A percentile compares a stretch with the other conserved stretches of the same genome.
phyloP scores from a whole-genome alignment of 2,329 filamentous ascomycete genomes.

The Achaetomium macrosporum region DNA sequence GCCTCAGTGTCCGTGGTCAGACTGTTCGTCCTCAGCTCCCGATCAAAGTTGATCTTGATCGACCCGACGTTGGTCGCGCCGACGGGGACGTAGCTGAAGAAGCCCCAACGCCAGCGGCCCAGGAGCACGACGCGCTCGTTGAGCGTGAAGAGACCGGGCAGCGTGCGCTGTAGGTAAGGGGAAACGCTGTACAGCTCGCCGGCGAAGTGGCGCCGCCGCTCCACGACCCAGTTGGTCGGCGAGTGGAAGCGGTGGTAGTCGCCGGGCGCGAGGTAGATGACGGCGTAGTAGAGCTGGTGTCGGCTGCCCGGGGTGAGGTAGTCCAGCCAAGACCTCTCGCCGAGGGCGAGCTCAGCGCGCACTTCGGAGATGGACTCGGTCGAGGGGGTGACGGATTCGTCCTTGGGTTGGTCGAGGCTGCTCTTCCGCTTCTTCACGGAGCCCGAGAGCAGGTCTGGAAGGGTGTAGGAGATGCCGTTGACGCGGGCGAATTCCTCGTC shows the following conservation, averaged over 20 bases:
- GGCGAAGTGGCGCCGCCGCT: conserved; percentile 91
- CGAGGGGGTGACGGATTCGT: conserved; percentile 66
- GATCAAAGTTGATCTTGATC: conserved; percentile 95
- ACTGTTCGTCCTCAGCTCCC: conserved; percentile 87
- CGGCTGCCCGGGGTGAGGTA: conserved; percentile 55
- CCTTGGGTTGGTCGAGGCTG: conserved; percentile 47
- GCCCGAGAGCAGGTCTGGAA: conserved; percentile 84
- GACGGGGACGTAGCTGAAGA: conserved; percentile 94
- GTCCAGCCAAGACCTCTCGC: conserved; percentile 65
- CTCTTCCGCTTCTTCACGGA: conserved; percentile 36
- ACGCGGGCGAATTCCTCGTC: conserved; percentile 91
- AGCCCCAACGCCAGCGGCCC: conserved; percentile 92
- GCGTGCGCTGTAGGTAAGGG: conserved; percentile 85
- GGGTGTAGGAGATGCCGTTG: conserved; percentile 92
- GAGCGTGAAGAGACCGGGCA: conserved; percentile 90
- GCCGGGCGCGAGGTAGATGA: conserved; percentile 92
- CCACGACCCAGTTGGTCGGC: conserved; percentile 89
- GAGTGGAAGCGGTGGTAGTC: conserved; percentile 99
- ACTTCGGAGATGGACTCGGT: conserved; percentile 77
- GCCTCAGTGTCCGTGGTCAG: conserved; percentile 88
- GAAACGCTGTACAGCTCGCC: conserved; percentile 94
- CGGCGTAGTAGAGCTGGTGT: conserved; percentile 82
- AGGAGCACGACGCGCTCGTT: conserved; percentile 94
- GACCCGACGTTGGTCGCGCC: conserved; percentile 96
- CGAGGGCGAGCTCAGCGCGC: conserved; percentile 71